A percentile compares a stretch with the other conserved stretches of the same genome.
These are phyloP conservation scores for Pythium myriotylum DNA, from an alignment of 352 stramenopile genomes.

Conservation along the genomic window DNA sequence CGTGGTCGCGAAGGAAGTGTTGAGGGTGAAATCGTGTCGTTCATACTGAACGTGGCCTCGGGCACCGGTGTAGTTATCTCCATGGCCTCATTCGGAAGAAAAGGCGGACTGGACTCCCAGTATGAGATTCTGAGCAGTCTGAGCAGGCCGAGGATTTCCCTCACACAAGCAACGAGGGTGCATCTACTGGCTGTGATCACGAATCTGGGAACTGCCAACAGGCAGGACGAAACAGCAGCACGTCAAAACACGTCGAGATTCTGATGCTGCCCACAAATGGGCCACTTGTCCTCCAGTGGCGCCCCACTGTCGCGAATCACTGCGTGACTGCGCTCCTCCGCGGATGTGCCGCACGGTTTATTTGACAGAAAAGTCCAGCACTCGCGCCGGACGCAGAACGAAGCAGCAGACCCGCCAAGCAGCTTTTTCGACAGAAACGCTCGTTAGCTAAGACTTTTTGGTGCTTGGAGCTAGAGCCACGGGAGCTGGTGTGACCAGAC, in stretches of 20 bases:
- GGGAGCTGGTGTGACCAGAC: background rate
- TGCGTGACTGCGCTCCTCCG: too few species aligned
- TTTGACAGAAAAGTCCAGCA: background rate
- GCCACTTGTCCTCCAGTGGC: background rate
- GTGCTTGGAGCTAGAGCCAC: background rate
- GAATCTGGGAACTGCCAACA: background rate
- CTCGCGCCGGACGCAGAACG: background rate
- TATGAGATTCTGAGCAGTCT: too few species aligned
- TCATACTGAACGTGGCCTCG: too few species aligned
- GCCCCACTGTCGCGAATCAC: background rate
- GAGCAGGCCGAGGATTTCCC: too few species aligned
- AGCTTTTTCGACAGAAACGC: background rate
- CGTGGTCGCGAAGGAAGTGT: too few species aligned
- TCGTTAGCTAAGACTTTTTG: background rate
- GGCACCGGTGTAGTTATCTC: too few species aligned
- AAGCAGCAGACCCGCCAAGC: background rate
- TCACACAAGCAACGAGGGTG: background rate
- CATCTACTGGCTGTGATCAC: background rate
- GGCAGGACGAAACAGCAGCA: background rate
- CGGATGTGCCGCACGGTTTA: too few species aligned
- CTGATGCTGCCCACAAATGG: background rate
- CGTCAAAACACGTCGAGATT: conserved; percentile 18
- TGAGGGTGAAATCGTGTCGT: too few species aligned
- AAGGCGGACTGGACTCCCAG: too few species aligned
- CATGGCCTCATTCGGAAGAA: too few species aligned